Base-by-base conservation (phyloP, 179 eudicot species). In the Sideroxylon spinosum region DNA sequence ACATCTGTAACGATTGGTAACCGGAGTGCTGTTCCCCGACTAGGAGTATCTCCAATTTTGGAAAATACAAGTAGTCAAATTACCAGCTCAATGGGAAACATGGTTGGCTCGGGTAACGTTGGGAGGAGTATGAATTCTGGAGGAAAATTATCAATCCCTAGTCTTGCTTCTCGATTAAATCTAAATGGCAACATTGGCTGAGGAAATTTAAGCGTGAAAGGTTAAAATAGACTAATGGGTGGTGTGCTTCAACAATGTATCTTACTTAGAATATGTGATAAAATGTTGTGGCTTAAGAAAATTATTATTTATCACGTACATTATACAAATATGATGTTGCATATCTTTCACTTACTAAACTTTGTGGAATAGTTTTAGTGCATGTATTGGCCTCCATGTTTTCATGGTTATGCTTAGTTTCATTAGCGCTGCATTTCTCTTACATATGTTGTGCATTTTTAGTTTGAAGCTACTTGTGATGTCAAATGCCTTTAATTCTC, bases 241-340 rank as follows among this genome's bases (percentile, higher is more conserved):
- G 87, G 95, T 77, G 84, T 88, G 69, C 99, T 95, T 80, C 99
- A 93, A 90, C 98, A 93, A 92, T 95, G 99, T 95, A 89, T 81
- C 25, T 52, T 60, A 59, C n/a, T 63, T 80, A 68, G 67, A 48
- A 26, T 44, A 71, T 55, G 46, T 25, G 62, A 63, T 29, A 16
- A 48, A 81, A 20, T 32, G 56, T 60, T 55, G 53, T 68, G 66
- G 72, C 29, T 22, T 22, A 22, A 22, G 66, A 10, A 46, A 26
- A 76, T 65, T 55, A 64, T 57, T 13, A 73, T 23, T 14, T 22
- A 26, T 32, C 9, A 23, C n/a, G 14, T 20, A 6, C 32, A n/a
- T 75, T 37, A 50, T 32, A 10, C 25, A 37, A 22, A 28, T 73
- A n/a, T 57, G 65, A 73, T 57, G 52, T 44, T 57, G 53, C 11